Percentiles rank a stretch among this genome's conserved stretches.
phyloP scores from a whole-genome alignment of 768 basidiomycete genomes.

The Neoboletus magnificus region DNA sequence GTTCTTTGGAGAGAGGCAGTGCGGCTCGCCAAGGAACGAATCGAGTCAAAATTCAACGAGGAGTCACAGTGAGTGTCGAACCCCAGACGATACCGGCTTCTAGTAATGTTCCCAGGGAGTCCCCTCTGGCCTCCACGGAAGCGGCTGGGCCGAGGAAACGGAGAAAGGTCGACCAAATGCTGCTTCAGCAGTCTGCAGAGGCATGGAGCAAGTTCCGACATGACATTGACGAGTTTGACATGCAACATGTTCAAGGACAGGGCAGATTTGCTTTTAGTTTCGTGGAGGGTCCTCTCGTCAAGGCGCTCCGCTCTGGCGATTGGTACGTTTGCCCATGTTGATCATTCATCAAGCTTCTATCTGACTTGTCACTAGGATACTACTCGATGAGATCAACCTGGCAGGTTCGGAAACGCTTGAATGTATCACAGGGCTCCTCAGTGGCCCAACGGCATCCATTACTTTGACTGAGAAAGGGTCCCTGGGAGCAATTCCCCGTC shows the following conservation, averaged over 20 bases:
- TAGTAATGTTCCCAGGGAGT: constrained; percentile 9
- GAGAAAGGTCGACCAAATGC: constrained; percentile 53
- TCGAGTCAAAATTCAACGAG: constrained; percentile 38
- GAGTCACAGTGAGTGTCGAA: constrained; percentile 23
- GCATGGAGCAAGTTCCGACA: constrained; percentile 67
- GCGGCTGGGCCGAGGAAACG: constrained; percentile 61
- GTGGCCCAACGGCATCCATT: constrained; percentile 82
- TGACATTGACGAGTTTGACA: constrained; percentile 77
- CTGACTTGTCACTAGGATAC: constrained; percentile 54
- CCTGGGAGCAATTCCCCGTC: constrained; percentile 83
- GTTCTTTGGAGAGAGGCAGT: constrained; percentile 81
- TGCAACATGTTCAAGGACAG: constrained; percentile 83
- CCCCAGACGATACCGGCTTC: background rate
- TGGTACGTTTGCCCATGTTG: constrained; percentile 57
- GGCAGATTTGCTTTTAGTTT: constrained; percentile 93
- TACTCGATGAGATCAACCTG: constrained; percentile 95
- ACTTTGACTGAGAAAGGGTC: constrained; percentile 92
- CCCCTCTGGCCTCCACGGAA: constrained; percentile 32
- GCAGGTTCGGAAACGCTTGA: constrained; percentile 94
- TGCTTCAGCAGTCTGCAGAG: constrained; percentile 42
- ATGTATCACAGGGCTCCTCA: constrained; percentile 83
- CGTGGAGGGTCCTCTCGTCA: constrained; percentile 93
- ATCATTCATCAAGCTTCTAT: background rate
- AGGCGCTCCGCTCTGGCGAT: constrained; percentile 81
- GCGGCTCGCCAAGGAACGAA: constrained; percentile 63